These are phyloP conservation scores for Myxozyma melibiosi DNA, from an alignment of 805 yeast genomes.

Conservation along the genomic window DNA sequence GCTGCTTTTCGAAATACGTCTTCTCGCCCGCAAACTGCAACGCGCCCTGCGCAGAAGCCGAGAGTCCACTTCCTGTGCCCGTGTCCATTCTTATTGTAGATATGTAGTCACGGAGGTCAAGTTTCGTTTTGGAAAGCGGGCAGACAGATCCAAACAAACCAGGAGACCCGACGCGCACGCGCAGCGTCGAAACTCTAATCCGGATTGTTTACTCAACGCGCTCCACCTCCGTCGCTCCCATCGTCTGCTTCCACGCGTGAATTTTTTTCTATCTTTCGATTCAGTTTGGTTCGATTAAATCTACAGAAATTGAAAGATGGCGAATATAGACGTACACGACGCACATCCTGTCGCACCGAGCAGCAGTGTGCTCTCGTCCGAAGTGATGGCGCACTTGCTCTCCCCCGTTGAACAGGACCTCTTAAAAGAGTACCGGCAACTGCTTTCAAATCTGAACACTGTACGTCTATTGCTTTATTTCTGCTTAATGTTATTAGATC, in stretches of 20 bases:
- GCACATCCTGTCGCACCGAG: not conserved
- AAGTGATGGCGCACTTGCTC: conserved; percentile 16
- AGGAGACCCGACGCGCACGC: no score
- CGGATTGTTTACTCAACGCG: no score
- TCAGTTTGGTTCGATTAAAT: not conserved
- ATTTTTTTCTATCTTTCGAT: not conserved
- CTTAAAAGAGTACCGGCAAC: conserved; percentile 20
- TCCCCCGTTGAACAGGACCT: conserved; percentile 28
- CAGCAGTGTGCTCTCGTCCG: conserved; percentile 10
- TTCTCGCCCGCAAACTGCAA: conserved; percentile 1
- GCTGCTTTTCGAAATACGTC: conserved; percentile 58
- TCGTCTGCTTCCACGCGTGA: no score
- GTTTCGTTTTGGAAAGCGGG: no score
- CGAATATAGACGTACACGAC: not conserved
- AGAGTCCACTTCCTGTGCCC: not conserved
- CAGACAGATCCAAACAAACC: no score
- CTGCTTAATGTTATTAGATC: not conserved
- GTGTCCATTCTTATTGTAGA: not conserved
- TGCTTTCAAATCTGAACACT: conserved; percentile 14
- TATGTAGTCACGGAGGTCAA: not conserved
- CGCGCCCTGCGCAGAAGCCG: not conserved
- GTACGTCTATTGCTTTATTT: conserved; percentile 2
- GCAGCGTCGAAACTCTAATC: no score
- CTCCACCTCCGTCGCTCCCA: no score
- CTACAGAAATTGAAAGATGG: not conserved